Conservation (phyloP, 805 yeast species). For the Lipomyces spencermartinsiae region DNA sequence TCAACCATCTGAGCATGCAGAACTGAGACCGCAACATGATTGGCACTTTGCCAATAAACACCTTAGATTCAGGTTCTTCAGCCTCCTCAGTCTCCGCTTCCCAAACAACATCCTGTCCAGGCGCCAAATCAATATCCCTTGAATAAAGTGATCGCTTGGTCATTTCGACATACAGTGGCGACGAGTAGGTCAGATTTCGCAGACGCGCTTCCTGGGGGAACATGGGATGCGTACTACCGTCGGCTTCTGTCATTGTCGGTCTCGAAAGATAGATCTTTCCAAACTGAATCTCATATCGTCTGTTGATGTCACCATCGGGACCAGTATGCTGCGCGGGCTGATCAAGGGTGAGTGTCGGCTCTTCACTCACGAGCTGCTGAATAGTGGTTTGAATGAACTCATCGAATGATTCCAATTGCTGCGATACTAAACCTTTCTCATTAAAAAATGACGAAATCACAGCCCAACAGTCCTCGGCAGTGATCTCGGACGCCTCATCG, state of each 20-base stretch:
- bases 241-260: slow-evolving; percentile 99
- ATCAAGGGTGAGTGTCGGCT: slow-evolving; percentile 89
- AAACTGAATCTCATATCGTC: slow-evolving; percentile 94
- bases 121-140: slow-evolving; percentile 67
- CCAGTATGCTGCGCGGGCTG: slow-evolving; percentile 98
- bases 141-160: slow-evolving; percentile 85
- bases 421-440: slow-evolving; percentile 96
- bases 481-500: slow-evolving; percentile 75
- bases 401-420: slow-evolving; percentile 97
- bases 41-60: slow-evolving; percentile 95
- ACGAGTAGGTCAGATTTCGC: slow-evolving; percentile 93
- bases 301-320: slow-evolving; percentile 85
- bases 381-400: slow-evolving; percentile 96
- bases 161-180: slow-evolving; percentile 96
- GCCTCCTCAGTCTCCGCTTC: slow-evolving; percentile 57
- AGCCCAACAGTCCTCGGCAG: slow-evolving; percentile 99
- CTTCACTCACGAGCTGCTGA: slow-evolving; percentile 96
- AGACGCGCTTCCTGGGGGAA: slow-evolving; percentile 98
- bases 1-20: slow-evolving; percentile 87
- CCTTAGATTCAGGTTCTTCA: slow-evolving; percentile 77
- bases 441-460: slow-evolving; percentile 95
- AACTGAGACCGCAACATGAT: slow-evolving; percentile 97
- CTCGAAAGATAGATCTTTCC: slow-evolving; percentile 96
- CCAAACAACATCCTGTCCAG: slow-evolving; percentile 64
- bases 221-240: slow-evolving; percentile 99